phyloP scores from a whole-genome alignment of 2,329 filamentous ascomycete species.

The Stagonosporopsis cucurbitacearum region DNA sequence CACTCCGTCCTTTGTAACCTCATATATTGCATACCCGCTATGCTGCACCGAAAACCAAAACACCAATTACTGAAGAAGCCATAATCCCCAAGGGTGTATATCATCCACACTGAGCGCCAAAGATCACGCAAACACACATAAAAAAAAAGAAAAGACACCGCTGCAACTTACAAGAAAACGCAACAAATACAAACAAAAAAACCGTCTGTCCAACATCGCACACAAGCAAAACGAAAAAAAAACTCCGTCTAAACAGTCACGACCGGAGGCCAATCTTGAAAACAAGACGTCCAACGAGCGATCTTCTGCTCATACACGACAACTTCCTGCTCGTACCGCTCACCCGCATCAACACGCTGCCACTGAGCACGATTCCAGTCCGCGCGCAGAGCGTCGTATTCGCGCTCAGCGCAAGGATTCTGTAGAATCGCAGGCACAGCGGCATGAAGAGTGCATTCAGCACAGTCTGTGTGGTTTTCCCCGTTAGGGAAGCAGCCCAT shows the following conservation, averaged over 20 bases:
- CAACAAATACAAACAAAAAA: background rate
- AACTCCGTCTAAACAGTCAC: background rate
- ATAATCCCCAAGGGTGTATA: background rate
- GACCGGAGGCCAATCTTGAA: background rate
- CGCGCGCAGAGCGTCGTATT: background rate
- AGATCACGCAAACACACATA: background rate
- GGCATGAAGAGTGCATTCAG: background rate
- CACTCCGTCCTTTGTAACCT: too few relatives aligned
- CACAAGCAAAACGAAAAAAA: background rate
- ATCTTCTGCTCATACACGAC: background rate
- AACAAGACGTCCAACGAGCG: background rate
- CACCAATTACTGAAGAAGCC: too few relatives aligned
- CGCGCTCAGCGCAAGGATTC: background rate
- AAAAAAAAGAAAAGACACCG: background rate
- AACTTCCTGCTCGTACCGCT: background rate
- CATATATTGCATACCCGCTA: too few relatives aligned
- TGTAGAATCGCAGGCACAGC: background rate
- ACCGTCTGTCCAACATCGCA: background rate
- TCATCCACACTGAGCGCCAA: background rate
- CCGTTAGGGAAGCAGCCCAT: conserved; percentile 1
- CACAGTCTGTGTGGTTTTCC: background rate
- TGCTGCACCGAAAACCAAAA: too few relatives aligned
- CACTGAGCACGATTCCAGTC: background rate
- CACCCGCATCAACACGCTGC: background rate
- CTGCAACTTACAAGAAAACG: background rate